Percentiles rank a stretch among this genome's conserved stretches.
Evolutionary conservation across 345 rosid species (phyloP).

Genomic region (Firmiana major): DNA sequence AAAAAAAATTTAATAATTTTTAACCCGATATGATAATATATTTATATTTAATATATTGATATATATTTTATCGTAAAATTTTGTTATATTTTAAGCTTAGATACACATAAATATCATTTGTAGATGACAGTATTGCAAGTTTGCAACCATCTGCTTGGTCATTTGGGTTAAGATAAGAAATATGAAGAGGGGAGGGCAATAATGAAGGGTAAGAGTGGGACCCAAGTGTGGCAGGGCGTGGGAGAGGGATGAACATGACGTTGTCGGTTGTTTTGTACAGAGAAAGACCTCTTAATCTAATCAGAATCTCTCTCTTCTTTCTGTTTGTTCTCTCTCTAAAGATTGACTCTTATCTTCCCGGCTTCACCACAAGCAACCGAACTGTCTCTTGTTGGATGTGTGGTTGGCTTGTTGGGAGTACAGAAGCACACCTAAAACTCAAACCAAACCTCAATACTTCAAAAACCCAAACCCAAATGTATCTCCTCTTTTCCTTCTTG

Average conservation of each 20-base stretch:
- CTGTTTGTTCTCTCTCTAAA: slow-evolving; percentile 26
- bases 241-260: slow-evolving; percentile 95
- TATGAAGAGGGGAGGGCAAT: slow-evolving; percentile 33
- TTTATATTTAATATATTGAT: too few species aligned
- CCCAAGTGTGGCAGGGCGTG: slow-evolving; percentile 83
- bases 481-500: slow-evolving; percentile 3
- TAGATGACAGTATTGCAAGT: slow-evolving; percentile 5
- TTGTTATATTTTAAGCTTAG: too few species aligned
- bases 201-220: slow-evolving; percentile 43
- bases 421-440: slow-evolving; percentile 44
- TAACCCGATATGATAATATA: too few species aligned
- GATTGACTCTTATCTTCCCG: slow-evolving; percentile 33
- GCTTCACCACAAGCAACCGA: slow-evolving; percentile 93
- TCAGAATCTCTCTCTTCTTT: slow-evolving; percentile 17
- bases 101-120: too few species aligned
- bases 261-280: slow-evolving; percentile 79
- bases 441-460: not conserved
- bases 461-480: slow-evolving; percentile 15
- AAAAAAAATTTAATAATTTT: too few species aligned
- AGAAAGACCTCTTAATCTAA: slow-evolving; percentile 14
- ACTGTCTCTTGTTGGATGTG: slow-evolving; percentile 79
- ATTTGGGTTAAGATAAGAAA: slow-evolving; percentile 28
- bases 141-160: slow-evolving; percentile 25
- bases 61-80: too few species aligned
- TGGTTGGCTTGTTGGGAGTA: slow-evolving; percentile 61